Conservation (phyloP, 148 eudicot species). For the Heliosperma pusillum region DNA sequence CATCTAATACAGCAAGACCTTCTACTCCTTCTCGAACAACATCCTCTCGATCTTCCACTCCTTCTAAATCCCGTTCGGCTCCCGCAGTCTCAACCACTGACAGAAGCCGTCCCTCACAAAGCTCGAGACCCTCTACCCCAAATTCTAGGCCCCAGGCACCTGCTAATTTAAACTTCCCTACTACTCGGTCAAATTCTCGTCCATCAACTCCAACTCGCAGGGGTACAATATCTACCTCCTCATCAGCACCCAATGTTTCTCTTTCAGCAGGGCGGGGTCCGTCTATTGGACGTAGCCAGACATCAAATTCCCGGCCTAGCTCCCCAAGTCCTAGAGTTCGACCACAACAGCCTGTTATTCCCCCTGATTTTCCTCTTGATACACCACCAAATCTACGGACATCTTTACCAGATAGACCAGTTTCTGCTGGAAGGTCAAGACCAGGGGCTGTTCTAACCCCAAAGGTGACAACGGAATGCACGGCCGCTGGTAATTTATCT, state of each 20-base stretch:
- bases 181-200: conserved; percentile 58
- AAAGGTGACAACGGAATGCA: conserved; percentile 51
- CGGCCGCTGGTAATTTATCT: conserved; percentile 39
- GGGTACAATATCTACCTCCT: conserved; percentile 45
- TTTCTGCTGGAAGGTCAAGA: conserved; percentile 92
- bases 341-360: conserved; percentile 63
- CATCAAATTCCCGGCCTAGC: conserved; percentile 72
- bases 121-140: conserved; percentile 92
- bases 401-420: conserved; percentile 76
- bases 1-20: conserved; percentile 66
- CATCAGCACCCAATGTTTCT: conserved; percentile 44
- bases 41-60: conserved; percentile 65
- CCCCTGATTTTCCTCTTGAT: conserved; percentile 80
- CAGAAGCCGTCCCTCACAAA: conserved; percentile 51
- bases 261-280: conserved; percentile 43
- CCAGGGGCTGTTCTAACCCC: conserved; percentile 56
- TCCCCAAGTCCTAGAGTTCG: conserved; percentile 83
- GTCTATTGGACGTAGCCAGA: conserved; percentile 47
- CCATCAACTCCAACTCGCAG: conserved; percentile 93
- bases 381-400: conserved; percentile 93
- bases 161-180: conserved; percentile 46
- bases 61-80: conserved; percentile 55
- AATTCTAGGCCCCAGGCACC: conserved; percentile 69
- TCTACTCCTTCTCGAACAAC: conserved; percentile 79
- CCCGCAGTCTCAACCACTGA: conserved; percentile 51